phyloP scores from a whole-genome alignment of 306 rosid genomes.

The Castanopsis chinensis region DNA sequence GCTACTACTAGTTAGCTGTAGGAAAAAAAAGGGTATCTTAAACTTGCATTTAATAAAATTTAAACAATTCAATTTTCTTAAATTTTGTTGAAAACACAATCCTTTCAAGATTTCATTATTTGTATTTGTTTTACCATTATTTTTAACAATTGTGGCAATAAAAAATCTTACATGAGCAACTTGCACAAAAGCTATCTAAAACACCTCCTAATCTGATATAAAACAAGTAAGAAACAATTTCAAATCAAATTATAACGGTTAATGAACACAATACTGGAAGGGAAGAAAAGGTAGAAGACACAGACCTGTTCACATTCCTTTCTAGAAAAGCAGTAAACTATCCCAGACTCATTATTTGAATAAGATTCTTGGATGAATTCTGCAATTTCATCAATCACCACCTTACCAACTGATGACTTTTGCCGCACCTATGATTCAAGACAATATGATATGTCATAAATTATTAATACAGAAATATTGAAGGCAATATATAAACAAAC shows the following conservation, averaged over 20 bases:
- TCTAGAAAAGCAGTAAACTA: constrained; percentile 92
- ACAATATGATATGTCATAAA: constrained; percentile 12
- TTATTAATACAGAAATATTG: constrained; percentile 6
- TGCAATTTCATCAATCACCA: constrained; percentile 77
- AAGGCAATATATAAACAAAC: background rate
- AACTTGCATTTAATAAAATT: background rate
- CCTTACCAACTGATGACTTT: constrained; percentile 84
- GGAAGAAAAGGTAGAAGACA: constrained; percentile 4
- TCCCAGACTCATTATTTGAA: constrained; percentile 80
- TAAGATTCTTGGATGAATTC: constrained; percentile 69
- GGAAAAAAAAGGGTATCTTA: background rate
- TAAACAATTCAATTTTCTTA: background rate
- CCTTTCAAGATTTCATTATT: background rate
- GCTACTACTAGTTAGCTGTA: background rate
- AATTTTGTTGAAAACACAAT: background rate
- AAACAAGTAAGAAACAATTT: background rate
- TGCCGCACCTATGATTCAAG: constrained; percentile 66
- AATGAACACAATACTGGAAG: constrained; percentile 4
- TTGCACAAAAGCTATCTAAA: background rate
- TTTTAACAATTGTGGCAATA: background rate
- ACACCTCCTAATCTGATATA: background rate
- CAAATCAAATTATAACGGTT: background rate
- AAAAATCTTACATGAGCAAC: background rate
- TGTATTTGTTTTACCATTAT: background rate
- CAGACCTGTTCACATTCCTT: constrained; percentile 95